These are phyloP conservation scores for Pseudopediastrum boryanum DNA, from an alignment of 139 green algal genomes.

Conservation along the genomic window DNA sequence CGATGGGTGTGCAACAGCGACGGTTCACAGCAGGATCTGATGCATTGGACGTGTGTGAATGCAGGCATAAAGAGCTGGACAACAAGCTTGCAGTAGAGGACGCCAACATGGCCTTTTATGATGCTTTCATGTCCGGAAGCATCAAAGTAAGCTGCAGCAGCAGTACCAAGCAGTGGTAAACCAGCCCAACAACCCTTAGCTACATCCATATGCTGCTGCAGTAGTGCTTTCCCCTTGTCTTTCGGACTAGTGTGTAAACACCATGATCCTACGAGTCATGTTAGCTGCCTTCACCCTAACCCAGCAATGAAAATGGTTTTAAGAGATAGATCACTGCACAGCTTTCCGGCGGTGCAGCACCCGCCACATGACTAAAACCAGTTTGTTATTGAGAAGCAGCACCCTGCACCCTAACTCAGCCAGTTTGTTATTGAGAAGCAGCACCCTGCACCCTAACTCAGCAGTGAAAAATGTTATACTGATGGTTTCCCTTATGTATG, in stretches of 20 bases:
- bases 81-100: slow-evolving; percentile 73
- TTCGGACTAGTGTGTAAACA: background rate
- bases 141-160: slow-evolving; percentile 44
- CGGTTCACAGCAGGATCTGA: background rate
- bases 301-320: too few species aligned
- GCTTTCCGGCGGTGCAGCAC: too few species aligned
- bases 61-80: slow-evolving; percentile 57
- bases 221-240: background rate
- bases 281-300: too few species aligned
- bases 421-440: too few species aligned
- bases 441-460: too few species aligned
- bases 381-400: too few species aligned
- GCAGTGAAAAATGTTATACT: too few species aligned
- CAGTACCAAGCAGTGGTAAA: background rate
- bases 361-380: too few species aligned
- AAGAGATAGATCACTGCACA: too few species aligned
- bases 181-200: background rate
- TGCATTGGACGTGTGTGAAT: background rate
- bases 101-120: slow-evolving; percentile 84
- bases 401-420: too few species aligned
- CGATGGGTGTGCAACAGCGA: background rate
- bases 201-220: background rate
- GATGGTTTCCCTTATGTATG: background rate
- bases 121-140: slow-evolving; percentile 70
- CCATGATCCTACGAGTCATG: background rate